These are phyloP conservation scores for Penicillium sp. DNA, from an alignment of 2,329 filamentous ascomycete genomes.

Conservation along the genomic window DNA sequence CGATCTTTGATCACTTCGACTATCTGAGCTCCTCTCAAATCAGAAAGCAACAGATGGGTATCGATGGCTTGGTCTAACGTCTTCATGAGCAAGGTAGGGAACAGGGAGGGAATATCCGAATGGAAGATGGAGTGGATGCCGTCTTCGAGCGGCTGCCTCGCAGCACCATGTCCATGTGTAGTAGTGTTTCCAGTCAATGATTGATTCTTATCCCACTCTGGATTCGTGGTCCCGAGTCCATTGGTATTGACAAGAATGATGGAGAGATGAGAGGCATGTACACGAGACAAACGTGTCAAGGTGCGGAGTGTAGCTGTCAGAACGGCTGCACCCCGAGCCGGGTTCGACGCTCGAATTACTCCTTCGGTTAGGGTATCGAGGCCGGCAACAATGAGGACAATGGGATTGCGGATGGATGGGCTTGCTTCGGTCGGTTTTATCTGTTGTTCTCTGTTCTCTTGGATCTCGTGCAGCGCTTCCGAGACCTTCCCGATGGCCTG, in stretches of 20 bases:
- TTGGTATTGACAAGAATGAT: slow-evolving; percentile 38
- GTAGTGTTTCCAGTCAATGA: background rate
- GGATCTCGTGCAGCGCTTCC: slow-evolving; percentile 19
- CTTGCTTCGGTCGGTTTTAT: background rate
- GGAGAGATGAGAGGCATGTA: slow-evolving; percentile 27
- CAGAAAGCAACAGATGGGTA: slow-evolving; percentile 37
- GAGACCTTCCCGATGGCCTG: slow-evolving; percentile 33
- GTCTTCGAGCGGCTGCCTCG: slow-evolving; percentile 10
- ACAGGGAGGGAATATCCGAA: slow-evolving; percentile 14
- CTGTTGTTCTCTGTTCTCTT: slow-evolving; percentile 9
- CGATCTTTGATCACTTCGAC: slow-evolving; percentile 43
- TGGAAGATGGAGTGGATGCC: slow-evolving; percentile 28
- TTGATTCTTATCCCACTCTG: background rate
- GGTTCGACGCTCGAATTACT: slow-evolving; percentile 38
- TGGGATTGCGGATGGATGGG: background rate
- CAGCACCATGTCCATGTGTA: background rate
- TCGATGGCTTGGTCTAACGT: slow-evolving; percentile 40
- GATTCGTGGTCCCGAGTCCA: slow-evolving; percentile 22
- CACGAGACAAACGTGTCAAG: slow-evolving; percentile 32
- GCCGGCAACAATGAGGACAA: slow-evolving; percentile 34
- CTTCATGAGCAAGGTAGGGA: slow-evolving; percentile 32
- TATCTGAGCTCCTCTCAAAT: slow-evolving; percentile 21
- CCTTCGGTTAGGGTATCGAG: slow-evolving; percentile 37
- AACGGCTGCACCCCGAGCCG: slow-evolving; percentile 32
- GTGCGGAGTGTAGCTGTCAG: slow-evolving; percentile 32